Base-by-base conservation (phyloP, 768 basidiomycete species). In the Neoboletus subvelutipes region DNA sequence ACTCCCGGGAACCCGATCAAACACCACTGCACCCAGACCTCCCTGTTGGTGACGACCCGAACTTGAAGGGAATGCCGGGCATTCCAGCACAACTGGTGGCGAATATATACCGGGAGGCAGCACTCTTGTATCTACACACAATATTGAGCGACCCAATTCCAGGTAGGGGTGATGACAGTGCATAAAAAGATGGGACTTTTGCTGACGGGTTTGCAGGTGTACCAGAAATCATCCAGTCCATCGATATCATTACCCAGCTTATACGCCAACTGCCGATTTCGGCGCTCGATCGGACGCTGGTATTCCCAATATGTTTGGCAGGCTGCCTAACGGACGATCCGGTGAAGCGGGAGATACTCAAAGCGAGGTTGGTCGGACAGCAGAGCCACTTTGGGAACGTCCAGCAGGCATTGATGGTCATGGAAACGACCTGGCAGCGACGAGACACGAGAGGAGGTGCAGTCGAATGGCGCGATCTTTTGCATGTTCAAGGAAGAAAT, bases 251-350 rank as follows among this genome's bases (percentile, higher is more conserved):
- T 47, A 74, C 83, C 50, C 80, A 80, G 45, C 72, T 79, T 22
- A 67, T 90, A 53, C 73, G 76, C 55, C 79, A 80, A 61, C 67
- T 90, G 51, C 80, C 79, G 28, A 71, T 82, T 41, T 84, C 85
- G 17, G 76, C 81, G 55, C 71, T 83, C 42, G 90, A 93, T 69
- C 82, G 87, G 55, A 78, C 81, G 9, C 71, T 91, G 41, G 76
- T 89, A 22, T 87, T 91, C 71, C 89, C 90, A 29, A 79, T 90
- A 54, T 86, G 84, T 67, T 75, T 93, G 41, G 84, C 86, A 31
- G 90, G 86, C 6, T 84, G 84, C 69, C 79, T 92, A 80, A 82
- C 87, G 45, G 84, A 89, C 69, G 83, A 86, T 68, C 81, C 77
- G 18, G 73, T 70, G 40, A 77, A 77, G 48, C 78, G 85, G 36